phyloP scores from a whole-genome alignment of 2,329 filamentous ascomycete genomes.

The Colletotrichum sp. region DNA sequence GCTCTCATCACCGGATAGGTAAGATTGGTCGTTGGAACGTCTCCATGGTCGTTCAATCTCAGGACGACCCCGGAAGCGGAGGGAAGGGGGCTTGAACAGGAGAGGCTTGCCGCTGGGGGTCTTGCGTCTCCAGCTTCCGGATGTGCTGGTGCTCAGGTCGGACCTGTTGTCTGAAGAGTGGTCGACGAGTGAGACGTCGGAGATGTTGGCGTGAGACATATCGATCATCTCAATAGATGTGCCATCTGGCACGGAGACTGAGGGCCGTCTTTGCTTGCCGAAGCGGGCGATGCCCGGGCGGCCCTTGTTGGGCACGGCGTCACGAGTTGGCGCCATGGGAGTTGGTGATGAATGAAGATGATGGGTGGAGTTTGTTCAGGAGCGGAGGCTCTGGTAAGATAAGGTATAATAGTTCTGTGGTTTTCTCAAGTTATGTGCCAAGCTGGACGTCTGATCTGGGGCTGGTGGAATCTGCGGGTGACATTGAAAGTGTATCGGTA shows the following conservation, averaged over 20 bases:
- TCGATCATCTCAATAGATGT: conserved; percentile 12
- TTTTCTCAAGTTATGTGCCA: conserved; percentile 21
- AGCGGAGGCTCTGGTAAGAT: not conserved
- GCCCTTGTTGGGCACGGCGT: conserved; percentile 8
- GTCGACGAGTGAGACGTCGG: conserved; percentile 15
- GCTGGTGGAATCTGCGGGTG: conserved; percentile 15
- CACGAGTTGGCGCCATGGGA: conserved; percentile 17
- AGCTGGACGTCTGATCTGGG: conserved; percentile 21
- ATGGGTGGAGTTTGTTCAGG: not conserved
- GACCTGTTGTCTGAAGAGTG: conserved; percentile 10
- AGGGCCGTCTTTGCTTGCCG: conserved; percentile 9
- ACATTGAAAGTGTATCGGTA: conserved; percentile 20
- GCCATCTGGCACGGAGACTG: conserved; percentile 16
- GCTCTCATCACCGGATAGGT: conserved; percentile 18
- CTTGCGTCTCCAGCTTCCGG: conserved; percentile 6
- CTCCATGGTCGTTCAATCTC: conserved; percentile 15
- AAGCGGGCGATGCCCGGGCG: conserved; percentile 6
- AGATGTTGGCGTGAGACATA: conserved; percentile 20
- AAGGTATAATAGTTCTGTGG: not conserved
- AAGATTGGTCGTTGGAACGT: not conserved
- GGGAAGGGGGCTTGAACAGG: conserved; percentile 20
- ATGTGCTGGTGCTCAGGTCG: conserved; percentile 9
- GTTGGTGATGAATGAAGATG: not conserved
- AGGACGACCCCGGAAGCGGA: conserved; percentile 13
- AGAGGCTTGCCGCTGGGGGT: not conserved